phyloP scores from a whole-genome alignment of 371 early-diverging fungal species.

The Syncephalastrum sp. region DNA sequence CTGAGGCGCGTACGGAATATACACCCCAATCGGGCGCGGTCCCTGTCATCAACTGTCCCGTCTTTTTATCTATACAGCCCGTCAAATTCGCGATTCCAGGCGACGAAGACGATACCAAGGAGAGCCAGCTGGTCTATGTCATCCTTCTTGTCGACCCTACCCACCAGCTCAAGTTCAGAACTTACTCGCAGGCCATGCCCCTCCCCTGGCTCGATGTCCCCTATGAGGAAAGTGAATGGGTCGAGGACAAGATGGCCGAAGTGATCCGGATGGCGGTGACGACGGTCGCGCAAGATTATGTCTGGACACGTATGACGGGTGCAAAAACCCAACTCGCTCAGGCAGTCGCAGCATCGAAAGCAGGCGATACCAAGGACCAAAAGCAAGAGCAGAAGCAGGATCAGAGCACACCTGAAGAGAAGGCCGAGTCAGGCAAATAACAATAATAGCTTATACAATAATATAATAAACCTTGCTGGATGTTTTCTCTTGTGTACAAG shows the following conservation, averaged over 20 bases:
- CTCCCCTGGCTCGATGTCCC: conserved; percentile 61
- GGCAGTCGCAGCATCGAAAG: conserved; percentile 7
- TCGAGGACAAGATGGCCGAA: conserved; percentile 64
- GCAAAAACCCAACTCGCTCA: conserved; percentile 13
- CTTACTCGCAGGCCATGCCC: conserved; percentile 60
- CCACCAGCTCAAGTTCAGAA: conserved; percentile 56
- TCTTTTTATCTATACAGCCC: conserved; percentile 67
- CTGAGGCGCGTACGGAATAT: conserved; percentile 21
- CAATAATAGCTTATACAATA: too few relatives aligned
- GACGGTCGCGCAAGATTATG: conserved; percentile 67
- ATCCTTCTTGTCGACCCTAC: conserved; percentile 62
- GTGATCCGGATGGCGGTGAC: conserved; percentile 56
- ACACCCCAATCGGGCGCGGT: conserved; percentile 40
- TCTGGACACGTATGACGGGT: conserved; percentile 66
- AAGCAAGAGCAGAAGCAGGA: too few relatives aligned
- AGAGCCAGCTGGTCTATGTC: conserved; percentile 46
- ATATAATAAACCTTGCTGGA: too few relatives aligned
- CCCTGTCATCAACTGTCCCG: conserved; percentile 58
- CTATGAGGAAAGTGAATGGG: conserved; percentile 71
- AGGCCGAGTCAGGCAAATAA: too few relatives aligned
- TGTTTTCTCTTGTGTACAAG: not conserved
- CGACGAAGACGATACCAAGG: conserved; percentile 25
- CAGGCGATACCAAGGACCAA: not conserved
- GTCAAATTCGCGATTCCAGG: conserved; percentile 31
- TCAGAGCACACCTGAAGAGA: too few relatives aligned